These are phyloP conservation scores for Penicillium antarcticum DNA, from an alignment of 495 filamentous ascomycete species.

Conservation along the genomic window DNA sequence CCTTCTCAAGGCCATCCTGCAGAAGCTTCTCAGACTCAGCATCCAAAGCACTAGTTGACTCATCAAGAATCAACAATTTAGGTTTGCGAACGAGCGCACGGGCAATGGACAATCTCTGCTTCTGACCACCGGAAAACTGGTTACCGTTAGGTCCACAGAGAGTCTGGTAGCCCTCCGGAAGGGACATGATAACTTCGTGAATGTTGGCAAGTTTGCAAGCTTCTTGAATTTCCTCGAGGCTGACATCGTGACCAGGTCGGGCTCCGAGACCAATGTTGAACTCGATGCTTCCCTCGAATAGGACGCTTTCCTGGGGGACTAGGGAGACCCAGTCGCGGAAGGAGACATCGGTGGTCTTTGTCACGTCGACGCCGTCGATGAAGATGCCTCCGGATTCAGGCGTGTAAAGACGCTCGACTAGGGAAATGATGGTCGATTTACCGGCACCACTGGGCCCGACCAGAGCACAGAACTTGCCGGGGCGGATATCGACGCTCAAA, in stretches of 20 bases:
- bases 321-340: constrained; percentile 52
- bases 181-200: constrained; percentile 51
- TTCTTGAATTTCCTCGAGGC: constrained; percentile 49
- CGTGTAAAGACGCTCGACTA: constrained; percentile 57
- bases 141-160: constrained; percentile 61
- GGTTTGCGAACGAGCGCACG: constrained; percentile 72
- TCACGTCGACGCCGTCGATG: constrained; percentile 44
- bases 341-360: constrained; percentile 18
- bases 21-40: constrained; percentile 68
- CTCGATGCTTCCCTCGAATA: constrained; percentile 52
- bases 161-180: constrained; percentile 64
- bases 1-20: constrained; percentile 64
- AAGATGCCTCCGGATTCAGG: constrained; percentile 37
- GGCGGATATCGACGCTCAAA: constrained; percentile 48
- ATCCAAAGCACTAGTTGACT: constrained; percentile 75
- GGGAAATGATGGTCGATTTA: constrained; percentile 55
- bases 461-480: constrained; percentile 54
- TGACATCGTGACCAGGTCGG: constrained; percentile 34
- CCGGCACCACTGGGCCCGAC: constrained; percentile 58
- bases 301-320: constrained; percentile 52
- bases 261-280: constrained; percentile 55
- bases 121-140: constrained; percentile 70
- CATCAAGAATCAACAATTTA: constrained; percentile 68
- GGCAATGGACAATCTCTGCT: constrained; percentile 73
- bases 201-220: constrained; percentile 58